Evolutionary conservation across 2,329 filamentous ascomycete species (phyloP), one percentile per base, ranked within the genome.

Genomic region (Ascochyta pisi): DNA sequence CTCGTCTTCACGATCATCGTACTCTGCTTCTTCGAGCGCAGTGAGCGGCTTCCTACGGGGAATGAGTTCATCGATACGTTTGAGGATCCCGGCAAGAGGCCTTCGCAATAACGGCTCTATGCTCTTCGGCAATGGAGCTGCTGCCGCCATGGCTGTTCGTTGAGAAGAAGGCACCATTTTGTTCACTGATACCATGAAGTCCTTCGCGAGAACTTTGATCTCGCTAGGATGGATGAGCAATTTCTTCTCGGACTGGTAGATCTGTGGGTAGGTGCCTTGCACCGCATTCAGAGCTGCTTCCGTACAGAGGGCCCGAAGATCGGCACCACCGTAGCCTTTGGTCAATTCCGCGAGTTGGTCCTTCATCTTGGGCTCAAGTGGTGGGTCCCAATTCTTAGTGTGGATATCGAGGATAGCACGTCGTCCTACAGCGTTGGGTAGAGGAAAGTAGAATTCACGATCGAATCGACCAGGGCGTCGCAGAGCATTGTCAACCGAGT

Each of bases 111-210:
- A 80, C 15, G 95, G 93, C 69, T 93, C 91, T 46, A 99, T 85
- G 10, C 85, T 83, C 64, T 88, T 88, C 2, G 92, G 91, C 16
- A 99, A 79, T 0, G 94, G 89, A 13, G 89, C 85, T 48, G 94
- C 93, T 12, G 89, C 91, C 12, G 93, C 94, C 3, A 92, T 89
- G 0, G 92, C 88, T 42, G 94, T 94, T 60, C 95, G 84, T 74
- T 98, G 92, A 0, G 95, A 98, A 0, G 95, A 98, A 6, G 95
- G 95, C 10, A 97, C 86, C 78, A 99, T 92, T 77, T 96, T 96
- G 79, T 96, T 96, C 71, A 97, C 88, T 0, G 94, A 96, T 13
- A 97, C 84, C 90, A 96, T 96, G 68, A 99, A 99, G 75, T 99
- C 95, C 52, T 95, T 95, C 4, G 95, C 92, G 39, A 91, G 88